These are phyloP conservation scores for Dactylorhiza incarnata DNA, from an alignment of 106 monocot species.

Conservation along the genomic window DNA sequence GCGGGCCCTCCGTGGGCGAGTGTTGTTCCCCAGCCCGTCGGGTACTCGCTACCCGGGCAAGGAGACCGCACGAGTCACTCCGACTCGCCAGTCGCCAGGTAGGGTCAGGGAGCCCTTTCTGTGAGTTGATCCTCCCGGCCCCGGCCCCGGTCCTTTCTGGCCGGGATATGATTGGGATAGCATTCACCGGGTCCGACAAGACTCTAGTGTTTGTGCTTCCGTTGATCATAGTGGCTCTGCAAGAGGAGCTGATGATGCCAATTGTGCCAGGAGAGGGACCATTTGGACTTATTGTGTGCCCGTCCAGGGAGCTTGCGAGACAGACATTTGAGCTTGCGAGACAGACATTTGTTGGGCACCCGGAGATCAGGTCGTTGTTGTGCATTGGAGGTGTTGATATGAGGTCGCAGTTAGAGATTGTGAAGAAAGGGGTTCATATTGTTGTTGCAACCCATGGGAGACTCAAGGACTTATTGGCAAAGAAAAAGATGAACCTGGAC, in stretches of 20 bases:
- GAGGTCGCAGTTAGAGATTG: conserved; percentile 78
- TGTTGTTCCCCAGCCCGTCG: too few relatives aligned
- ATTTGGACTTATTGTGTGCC: conserved; percentile 81
- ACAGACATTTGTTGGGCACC: conserved; percentile 84
- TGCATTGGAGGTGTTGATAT: conserved; percentile 97
- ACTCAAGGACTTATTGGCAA: conserved; percentile 86
- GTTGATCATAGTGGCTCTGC: conserved; percentile 75
- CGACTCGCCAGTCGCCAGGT: too few relatives aligned
- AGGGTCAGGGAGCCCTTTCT: too few relatives aligned
- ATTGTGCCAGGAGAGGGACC: conserved; percentile 88
- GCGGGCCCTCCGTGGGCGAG: too few relatives aligned
- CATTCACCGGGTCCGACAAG: conserved; percentile 92
- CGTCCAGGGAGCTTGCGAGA: conserved; percentile 84
- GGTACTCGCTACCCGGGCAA: too few relatives aligned
- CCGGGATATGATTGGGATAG: conserved; percentile 97
- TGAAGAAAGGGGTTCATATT: conserved; percentile 90
- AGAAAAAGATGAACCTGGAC: conserved; percentile 98
- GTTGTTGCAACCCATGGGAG: conserved; percentile 97
- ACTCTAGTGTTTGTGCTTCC: conserved; percentile 89
- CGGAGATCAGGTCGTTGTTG: conserved; percentile 70
- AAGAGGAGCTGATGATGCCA: conserved; percentile 92
- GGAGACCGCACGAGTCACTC: too few relatives aligned
- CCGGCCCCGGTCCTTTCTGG: conserved; percentile 68
- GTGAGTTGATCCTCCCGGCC: too few relatives aligned
- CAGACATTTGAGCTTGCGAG: conserved; percentile 86